Percentiles rank a stretch among this genome's conserved stretches.
phyloP scores from a whole-genome alignment of 805 yeast species.

The Maudiozyma turicensis region DNA sequence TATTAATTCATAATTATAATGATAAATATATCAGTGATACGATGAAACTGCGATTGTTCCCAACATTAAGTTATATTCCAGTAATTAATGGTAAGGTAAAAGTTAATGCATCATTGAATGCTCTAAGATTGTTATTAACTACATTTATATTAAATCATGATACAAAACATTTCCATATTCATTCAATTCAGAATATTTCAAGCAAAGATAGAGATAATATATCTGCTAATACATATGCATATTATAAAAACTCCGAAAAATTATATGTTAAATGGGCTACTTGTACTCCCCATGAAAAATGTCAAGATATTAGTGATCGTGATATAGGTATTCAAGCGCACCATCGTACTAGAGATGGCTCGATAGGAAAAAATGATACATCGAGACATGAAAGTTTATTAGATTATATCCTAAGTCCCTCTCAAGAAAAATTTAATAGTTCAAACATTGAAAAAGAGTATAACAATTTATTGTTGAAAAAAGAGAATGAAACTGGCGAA shows the following conservation, averaged over 20 bases:
- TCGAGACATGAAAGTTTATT: slow-evolving; percentile 3
- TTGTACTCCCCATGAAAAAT: slow-evolving; percentile 5
- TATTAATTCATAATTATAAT: slow-evolving; percentile 39
- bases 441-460: neutral
- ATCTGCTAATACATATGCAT: neutral
- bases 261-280: slow-evolving; percentile 23
- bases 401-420: slow-evolving; percentile 12
- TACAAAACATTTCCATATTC: slow-evolving; percentile 42
- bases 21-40: slow-evolving; percentile 35
- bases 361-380: too few relatives aligned
- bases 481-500: neutral
- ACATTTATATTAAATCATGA: slow-evolving; percentile 41
- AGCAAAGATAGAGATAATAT: neutral
- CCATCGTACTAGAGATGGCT: neutral
- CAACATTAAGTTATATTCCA: slow-evolving; percentile 45
- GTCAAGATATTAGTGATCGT: neutral
- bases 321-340: neutral
- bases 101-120: slow-evolving; percentile 47
- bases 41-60: slow-evolving; percentile 46
- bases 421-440: slow-evolving; percentile 5
- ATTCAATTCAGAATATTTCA: slow-evolving; percentile 22
- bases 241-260: slow-evolving; percentile 4
- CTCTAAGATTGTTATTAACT: slow-evolving; percentile 44
- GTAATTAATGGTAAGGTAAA: slow-evolving; percentile 44
- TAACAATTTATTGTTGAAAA: slow-evolving; percentile 1